Base-by-base conservation (phyloP, 176 grass and related monocot species). In the Urochloa ruziziensis region DNA sequence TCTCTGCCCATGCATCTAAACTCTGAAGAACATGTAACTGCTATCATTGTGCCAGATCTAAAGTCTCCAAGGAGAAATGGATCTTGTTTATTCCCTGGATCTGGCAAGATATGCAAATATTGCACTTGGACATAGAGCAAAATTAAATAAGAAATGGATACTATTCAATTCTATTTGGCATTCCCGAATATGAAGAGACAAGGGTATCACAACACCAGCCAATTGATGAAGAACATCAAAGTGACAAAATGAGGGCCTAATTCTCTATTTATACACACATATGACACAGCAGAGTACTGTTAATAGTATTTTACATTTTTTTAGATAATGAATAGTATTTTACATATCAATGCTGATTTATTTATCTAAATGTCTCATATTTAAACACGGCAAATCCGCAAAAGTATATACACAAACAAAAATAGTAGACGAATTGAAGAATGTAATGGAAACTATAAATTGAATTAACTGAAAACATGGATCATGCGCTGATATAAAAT, bases 1-100 rank as follows among this genome's bases (percentile, higher is more conserved):
- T 25, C 33, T 28, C 30, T 40, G 39, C 39, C 53, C 61, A 67
- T 47, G 70, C 66, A 59, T 48, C 14, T 30, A 43, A 46, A 66
- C 23, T 57, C 13, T 56, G 56, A 81, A 67, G 5, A 53, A 37
- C 52, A 57, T 49, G 49, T 4, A 67, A 58, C 42, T 77, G 49
- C 21, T 47, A 19, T 18, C n/a, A 33, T 35, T 44, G 47, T 75
- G 60, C 48, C 85, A 48, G 70, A 81, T 83, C 60, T 46, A 12
- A 83, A 65, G 29, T 5, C 21, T 35, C 44, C 47, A 34, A n/a
- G 65, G 46, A 73, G 46, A 76, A 57, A 40, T 75, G 21, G 32
- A 37, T 29, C 47, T 68, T 2, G 32, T 24, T 21, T 36, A 25
- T 65, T 61, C 33, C 27, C 69, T 66, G 65, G 25, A 18, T 56